phyloP scores from a whole-genome alignment of 768 basidiomycete species.

The Rubroboletus pulcherrimus region DNA sequence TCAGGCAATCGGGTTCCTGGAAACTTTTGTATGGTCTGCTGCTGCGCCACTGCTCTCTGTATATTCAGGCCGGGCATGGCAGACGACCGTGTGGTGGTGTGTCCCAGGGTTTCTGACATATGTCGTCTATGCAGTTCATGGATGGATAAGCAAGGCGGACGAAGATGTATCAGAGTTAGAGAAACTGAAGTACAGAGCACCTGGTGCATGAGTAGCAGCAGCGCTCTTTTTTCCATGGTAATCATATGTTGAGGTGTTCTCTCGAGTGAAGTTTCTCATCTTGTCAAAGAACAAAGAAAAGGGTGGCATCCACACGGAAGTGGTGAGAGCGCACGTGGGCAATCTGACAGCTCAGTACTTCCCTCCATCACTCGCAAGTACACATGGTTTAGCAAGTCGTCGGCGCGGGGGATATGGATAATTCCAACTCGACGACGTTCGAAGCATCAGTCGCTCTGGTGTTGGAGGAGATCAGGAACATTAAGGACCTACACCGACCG shows the following conservation, averaged over 20 bases:
- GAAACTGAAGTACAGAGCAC: constrained; percentile 49
- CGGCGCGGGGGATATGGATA: constrained; percentile 1
- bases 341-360: not conserved
- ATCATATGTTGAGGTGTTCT: not conserved
- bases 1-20: constrained; percentile 30
- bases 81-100: constrained; percentile 53
- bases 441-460: constrained; percentile 20
- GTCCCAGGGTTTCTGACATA: constrained; percentile 41
- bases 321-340: not conserved
- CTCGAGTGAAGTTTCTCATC: not conserved
- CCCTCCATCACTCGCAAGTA: not conserved
- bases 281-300: too few relatives aligned
- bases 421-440: constrained; percentile 4
- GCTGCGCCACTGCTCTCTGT: constrained; percentile 49
- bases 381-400: not conserved
- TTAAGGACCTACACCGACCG: constrained; percentile 7
- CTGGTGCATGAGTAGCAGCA: constrained; percentile 41
- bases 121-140: constrained; percentile 43
- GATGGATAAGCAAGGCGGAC: constrained; percentile 42
- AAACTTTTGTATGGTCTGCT: constrained; percentile 39
- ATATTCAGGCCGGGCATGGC: constrained; percentile 48
- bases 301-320: too few relatives aligned
- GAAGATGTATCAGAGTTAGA: constrained; percentile 50
- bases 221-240: not conserved
- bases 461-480: constrained; percentile 6